phyloP scores from a whole-genome alignment of 805 yeast genomes.

The Phaffomyces opuntiae region DNA sequence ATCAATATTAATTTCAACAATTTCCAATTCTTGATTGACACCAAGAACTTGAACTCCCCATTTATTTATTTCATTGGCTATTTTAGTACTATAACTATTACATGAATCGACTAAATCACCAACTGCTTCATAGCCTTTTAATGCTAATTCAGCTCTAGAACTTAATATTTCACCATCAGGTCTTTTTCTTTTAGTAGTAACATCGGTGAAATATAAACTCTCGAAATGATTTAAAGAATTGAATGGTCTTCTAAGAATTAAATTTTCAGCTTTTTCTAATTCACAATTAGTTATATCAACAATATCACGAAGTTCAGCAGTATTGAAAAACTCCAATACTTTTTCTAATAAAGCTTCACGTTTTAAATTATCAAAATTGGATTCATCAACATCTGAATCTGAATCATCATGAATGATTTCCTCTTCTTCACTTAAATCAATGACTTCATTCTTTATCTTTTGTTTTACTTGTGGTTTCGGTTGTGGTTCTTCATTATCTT shows the following conservation, averaged over 20 bases:
- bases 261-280: slow-evolving; percentile 53
- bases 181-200: slow-evolving; percentile 33
- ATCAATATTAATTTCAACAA: slow-evolving; percentile 42
- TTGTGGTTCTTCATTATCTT: not conserved
- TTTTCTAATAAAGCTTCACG: slow-evolving; percentile 46
- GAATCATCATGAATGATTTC: slow-evolving; percentile 34
- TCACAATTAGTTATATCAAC: slow-evolving; percentile 73
- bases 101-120: slow-evolving; percentile 86
- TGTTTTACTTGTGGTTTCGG: no score
- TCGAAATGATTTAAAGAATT: slow-evolving; percentile 50
- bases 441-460: not conserved
- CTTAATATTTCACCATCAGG: slow-evolving; percentile 69
- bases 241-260: slow-evolving; percentile 71
- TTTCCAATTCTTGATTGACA: slow-evolving; percentile 54
- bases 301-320: slow-evolving; percentile 67
- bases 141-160: slow-evolving; percentile 59
- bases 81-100: slow-evolving; percentile 64
- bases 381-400: slow-evolving; percentile 41
- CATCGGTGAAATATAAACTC: slow-evolving; percentile 41
- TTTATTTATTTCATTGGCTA: slow-evolving; percentile 61
- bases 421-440: slow-evolving; percentile 30
- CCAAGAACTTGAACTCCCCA: slow-evolving; percentile 88
- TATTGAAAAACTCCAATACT: slow-evolving; percentile 70
- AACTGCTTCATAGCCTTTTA: slow-evolving; percentile 89
- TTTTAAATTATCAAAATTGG: slow-evolving; percentile 18